Percentiles rank a stretch among this genome's conserved stretches.
Conservation (phyloP, 768 basidiomycete genomes). For the Termitomyces sp. region DNA sequence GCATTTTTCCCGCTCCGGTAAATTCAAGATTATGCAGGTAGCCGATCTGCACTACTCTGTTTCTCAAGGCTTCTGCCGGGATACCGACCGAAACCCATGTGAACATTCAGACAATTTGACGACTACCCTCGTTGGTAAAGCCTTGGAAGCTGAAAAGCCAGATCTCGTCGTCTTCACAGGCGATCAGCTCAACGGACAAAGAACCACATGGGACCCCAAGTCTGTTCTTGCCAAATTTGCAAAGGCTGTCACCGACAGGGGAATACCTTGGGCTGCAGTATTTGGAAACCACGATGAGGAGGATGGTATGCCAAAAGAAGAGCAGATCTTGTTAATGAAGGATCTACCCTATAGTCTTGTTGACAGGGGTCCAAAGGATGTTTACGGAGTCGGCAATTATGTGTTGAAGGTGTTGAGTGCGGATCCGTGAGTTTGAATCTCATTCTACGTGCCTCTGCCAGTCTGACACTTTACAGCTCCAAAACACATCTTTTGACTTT, state of each 20-base stretch:
- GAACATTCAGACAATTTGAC: conserved; percentile 77
- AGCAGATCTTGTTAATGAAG: conserved; percentile 72
- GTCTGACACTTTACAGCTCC: conserved; percentile 46
- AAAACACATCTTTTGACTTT: conserved; percentile 86
- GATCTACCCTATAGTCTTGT: conserved; percentile 84
- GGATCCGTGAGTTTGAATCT: conserved; percentile 62
- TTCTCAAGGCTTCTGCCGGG: conserved; percentile 72
- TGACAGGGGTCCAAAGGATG: conserved; percentile 73
- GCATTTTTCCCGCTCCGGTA: conserved; percentile 80
- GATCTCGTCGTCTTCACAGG: conserved; percentile 92
- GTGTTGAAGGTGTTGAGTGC: conserved; percentile 80
- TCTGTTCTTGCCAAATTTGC: conserved; percentile 91
- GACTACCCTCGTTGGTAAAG: conserved; percentile 62
- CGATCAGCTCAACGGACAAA: conserved; percentile 92
- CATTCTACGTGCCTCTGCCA: not conserved
- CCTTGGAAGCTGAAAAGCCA: conserved; percentile 80
- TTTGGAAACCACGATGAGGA: conserved; percentile 96
- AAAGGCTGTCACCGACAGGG: conserved; percentile 64
- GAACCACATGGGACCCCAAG: conserved; percentile 84
- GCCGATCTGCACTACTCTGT: conserved; percentile 95
- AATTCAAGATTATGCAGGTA: conserved; percentile 86
- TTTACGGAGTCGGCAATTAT: conserved; percentile 93
- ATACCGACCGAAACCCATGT: conserved; percentile 61
- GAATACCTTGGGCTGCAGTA: conserved; percentile 87
- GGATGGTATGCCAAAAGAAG: conserved; percentile 55